Percentiles rank a stretch among this genome's conserved stretches.
phyloP scores from a whole-genome alignment of 768 basidiomycete species.

The Russula sp. region DNA sequence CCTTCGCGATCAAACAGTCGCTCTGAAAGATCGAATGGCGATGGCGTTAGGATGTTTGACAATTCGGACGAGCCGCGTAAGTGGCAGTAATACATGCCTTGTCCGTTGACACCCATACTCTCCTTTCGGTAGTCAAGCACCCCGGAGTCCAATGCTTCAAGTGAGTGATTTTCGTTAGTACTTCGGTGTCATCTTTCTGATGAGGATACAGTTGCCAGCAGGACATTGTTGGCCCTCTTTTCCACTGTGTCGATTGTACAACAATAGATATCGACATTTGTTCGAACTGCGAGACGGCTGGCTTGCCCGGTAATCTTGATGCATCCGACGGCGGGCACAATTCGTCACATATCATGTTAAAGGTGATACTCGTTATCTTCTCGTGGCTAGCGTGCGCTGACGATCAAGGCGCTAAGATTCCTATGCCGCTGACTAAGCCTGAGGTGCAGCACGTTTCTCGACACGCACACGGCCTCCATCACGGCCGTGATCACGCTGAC shows the following conservation, averaged over 20 bases:
- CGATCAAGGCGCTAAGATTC: conserved; percentile 56
- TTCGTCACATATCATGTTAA: conserved; percentile 91
- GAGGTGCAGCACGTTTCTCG: conserved; percentile 60
- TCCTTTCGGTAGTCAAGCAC: conserved; percentile 27
- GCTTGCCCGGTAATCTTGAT: conserved; percentile 78
- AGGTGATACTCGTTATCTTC: conserved; percentile 48
- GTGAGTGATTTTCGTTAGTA: conserved; percentile 14
- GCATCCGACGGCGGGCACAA: conserved; percentile 73
- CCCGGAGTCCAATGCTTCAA: conserved; percentile 28
- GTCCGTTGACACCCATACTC: conserved; percentile 3
- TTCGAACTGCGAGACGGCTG: conserved; percentile 82
- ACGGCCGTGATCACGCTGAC: conserved; percentile 14
- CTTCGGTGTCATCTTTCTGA: conserved; percentile 5
- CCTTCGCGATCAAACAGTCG: conserved; percentile 41
- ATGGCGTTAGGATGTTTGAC: conserved; percentile 26
- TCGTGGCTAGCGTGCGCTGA: not conserved
- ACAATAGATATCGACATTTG: conserved; percentile 63
- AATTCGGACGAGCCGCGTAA: conserved; percentile 27
- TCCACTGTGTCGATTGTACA: conserved; percentile 84
- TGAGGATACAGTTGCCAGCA: conserved; percentile 64
- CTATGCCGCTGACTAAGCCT: conserved; percentile 69
- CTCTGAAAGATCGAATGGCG: conserved; percentile 36
- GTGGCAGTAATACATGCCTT: not conserved
- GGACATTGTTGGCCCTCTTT: conserved; percentile 88
- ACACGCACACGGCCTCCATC: conserved; percentile 22